Evolutionary conservation across 768 basidiomycete genomes (phyloP), one percentile per base, ranked within the genome.

Genomic region (Polyporus arcularius): DNA sequence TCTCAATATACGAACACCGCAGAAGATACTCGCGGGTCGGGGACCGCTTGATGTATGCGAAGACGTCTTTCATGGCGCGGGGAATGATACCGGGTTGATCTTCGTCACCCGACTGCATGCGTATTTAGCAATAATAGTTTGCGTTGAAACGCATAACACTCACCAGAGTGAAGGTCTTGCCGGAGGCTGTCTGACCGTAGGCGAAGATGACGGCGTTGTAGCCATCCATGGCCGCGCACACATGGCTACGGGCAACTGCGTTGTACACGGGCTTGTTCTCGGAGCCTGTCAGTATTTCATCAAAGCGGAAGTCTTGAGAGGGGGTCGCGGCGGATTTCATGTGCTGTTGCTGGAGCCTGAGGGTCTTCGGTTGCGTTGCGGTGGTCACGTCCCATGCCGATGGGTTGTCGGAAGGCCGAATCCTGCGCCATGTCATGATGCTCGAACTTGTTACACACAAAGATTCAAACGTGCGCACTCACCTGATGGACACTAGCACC

Each of bases 191-290:
- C 72, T 98, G 96, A 8, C 91, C 90, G 55, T 92, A 91, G 0
- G 97, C 96, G 67, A 99, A 99, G 43, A 98, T 85, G 64, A 98
- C 92, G 8, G 95, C 85, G 73, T 98, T 98, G 80, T 86, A 98
- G 16, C 97, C 97, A 53, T 94, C 92, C 94, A 98, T 97, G 10
- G 96, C 94, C 4, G 95, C 92, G 58, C 84, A 85, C 1, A 93
- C 91, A 68, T 94, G 92, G 3, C 85, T 87, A 12, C 85, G 82
- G 2, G 89, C 92, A 15, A 89, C 86, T 4, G 87, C 83, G 43
- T 81, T 85, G 71, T 94, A 94, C 7, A 94, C 78, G 0, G 87
- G 85, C 67, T 90, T 91, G 74, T 92, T 94, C 38, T 87, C 85
- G 1, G 88, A 86, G 0, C 89, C 89, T 4, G 87, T 91, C 53